These are phyloP conservation scores for Umbelopsis isabellina DNA, from an alignment of 192 early-diverging fungal genomes.

Conservation along the genomic window DNA sequence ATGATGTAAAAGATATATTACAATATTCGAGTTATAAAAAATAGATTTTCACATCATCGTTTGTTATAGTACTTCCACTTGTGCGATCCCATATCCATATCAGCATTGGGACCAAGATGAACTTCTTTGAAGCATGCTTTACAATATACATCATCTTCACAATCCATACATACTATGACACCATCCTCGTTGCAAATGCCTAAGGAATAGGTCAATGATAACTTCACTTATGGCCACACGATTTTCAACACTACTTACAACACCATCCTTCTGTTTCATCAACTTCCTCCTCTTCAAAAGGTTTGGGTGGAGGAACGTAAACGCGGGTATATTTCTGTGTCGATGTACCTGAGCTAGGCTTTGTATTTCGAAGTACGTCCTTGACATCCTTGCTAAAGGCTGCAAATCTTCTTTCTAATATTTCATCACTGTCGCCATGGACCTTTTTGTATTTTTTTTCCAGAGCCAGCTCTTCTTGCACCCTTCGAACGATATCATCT, in stretches of 20 bases:
- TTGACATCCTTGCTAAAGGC: slow-evolving; percentile 13
- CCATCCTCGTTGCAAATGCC: slow-evolving; percentile 41
- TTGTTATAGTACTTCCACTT: slow-evolving; percentile 17
- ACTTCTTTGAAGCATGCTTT: slow-evolving; percentile 30
- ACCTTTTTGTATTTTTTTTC: slow-evolving; percentile 22
- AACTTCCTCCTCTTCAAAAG: slow-evolving; percentile 15
- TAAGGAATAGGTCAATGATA: not conserved
- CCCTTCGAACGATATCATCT: slow-evolving; percentile 12
- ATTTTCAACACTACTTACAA: not conserved
- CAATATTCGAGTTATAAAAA: not conserved
- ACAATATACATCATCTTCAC: slow-evolving; percentile 35
- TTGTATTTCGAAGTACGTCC: not conserved
- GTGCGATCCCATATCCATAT: slow-evolving; percentile 24
- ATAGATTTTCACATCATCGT: not conserved
- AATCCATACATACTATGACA: slow-evolving; percentile 27
- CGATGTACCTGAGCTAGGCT: not conserved
- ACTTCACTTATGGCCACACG: not conserved
- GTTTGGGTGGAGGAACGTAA: slow-evolving; percentile 20
- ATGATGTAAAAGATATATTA: not conserved
- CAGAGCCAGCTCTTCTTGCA: slow-evolving; percentile 10
- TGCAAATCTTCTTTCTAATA: slow-evolving; percentile 18
- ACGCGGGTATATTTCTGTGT: not conserved
- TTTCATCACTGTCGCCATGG: slow-evolving; percentile 16
- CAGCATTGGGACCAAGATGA: slow-evolving; percentile 25
- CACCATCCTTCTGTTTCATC: slow-evolving; percentile 29